phyloP scores from a whole-genome alignment of 805 yeast genomes.

The Cyberlindnera bimundalis region DNA sequence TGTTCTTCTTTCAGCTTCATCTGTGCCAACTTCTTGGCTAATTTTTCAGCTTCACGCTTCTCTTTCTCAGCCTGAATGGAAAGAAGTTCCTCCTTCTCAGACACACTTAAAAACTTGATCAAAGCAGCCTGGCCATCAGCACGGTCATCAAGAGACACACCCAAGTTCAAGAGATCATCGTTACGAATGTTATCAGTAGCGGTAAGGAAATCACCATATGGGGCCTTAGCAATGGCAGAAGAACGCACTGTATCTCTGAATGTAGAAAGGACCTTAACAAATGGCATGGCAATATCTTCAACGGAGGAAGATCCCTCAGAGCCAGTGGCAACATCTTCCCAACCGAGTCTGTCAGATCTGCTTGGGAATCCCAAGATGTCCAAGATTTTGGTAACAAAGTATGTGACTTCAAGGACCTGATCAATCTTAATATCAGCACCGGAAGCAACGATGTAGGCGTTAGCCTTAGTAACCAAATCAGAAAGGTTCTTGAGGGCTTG shows the following conservation, averaged over 20 bases:
- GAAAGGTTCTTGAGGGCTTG: conserved; percentile 60
- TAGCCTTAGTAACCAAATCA: conserved; percentile 68
- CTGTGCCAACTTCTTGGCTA: conserved; percentile 56
- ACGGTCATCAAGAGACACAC: conserved; percentile 88
- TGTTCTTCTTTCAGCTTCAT: conserved; percentile 54
- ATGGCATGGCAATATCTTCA: conserved; percentile 79
- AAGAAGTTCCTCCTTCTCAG: conserved; percentile 65
- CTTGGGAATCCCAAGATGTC: conserved; percentile 72
- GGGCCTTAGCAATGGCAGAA: conserved; percentile 61
- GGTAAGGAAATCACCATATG: conserved; percentile 50
- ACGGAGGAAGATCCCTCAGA: conserved; percentile 26
- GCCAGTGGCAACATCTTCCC: conserved; percentile 48
- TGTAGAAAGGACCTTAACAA: conserved; percentile 66
- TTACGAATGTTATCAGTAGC: conserved; percentile 75
- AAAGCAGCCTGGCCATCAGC: conserved; percentile 73
- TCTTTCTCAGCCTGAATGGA: conserved; percentile 54
- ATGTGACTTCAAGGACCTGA: conserved; percentile 58
- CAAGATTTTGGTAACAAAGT: conserved; percentile 69
- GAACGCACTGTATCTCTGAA: conserved; percentile 82
- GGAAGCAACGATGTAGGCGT: conserved; percentile 65
- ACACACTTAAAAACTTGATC: conserved; percentile 70
- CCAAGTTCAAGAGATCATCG: conserved; percentile 64
- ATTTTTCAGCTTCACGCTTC: conserved; percentile 49
- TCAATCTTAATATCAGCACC: conserved; percentile 56
- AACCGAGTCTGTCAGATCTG: conserved; percentile 72